Conservation (phyloP, 2,329 filamentous ascomycete genomes). For the Talaromyces sp. region DNA sequence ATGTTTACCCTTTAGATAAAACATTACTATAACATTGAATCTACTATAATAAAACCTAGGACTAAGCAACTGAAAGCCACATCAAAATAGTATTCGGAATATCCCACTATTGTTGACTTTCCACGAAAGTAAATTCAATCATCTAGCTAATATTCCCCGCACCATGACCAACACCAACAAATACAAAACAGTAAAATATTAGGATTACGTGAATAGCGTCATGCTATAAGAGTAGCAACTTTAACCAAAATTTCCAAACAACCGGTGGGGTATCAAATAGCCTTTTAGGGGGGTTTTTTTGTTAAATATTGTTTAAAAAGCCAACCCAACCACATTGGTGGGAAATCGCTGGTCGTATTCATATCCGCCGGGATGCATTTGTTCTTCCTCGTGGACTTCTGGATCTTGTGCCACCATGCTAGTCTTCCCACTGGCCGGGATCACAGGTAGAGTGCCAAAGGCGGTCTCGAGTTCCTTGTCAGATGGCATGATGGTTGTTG, state of each 20-base stretch:
- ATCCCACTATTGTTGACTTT: neutral
- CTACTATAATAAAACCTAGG: too few species aligned
- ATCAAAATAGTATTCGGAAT: too few species aligned
- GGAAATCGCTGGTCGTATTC: constrained; percentile 15
- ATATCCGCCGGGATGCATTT: constrained; percentile 7
- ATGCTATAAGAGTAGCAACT: neutral
- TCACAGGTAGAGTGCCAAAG: constrained; percentile 7
- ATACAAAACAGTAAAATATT: neutral
- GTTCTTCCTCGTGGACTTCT: constrained; percentile 12
- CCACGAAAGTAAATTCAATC: neutral
- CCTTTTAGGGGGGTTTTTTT: neutral
- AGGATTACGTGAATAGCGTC: neutral
- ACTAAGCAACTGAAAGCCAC: too few species aligned
- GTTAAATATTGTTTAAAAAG: constrained; percentile 13
- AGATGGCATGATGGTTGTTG: constrained; percentile 15
- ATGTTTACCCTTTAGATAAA: too few species aligned
- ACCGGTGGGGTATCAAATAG: neutral
- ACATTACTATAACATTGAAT: too few species aligned
- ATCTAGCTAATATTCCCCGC: neutral
- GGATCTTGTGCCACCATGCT: constrained; percentile 11
- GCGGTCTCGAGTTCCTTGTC: constrained; percentile 20
- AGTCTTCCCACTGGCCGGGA: constrained; percentile 11
- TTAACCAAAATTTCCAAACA: neutral
- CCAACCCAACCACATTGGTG: constrained; percentile 16
- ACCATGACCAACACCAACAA: neutral